A percentile compares a stretch with the other conserved stretches of the same genome.
These are phyloP conservation scores for Mercurialis annua DNA, from an alignment of 345 rosid species.

Conservation along the genomic window DNA sequence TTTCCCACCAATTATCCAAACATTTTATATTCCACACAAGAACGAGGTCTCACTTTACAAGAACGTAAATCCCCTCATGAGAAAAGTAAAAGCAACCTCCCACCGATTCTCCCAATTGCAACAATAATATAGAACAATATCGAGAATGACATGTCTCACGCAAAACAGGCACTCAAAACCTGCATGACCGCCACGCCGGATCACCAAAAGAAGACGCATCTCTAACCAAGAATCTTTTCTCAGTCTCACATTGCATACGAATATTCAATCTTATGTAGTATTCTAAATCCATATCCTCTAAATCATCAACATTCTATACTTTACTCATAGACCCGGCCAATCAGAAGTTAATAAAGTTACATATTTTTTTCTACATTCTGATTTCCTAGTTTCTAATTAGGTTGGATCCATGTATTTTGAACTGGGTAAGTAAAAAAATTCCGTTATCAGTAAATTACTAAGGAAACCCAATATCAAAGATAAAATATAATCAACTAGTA, in stretches of 20 bases:
- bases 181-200: conserved; percentile 8
- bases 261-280: background rate
- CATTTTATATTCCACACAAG: conserved; percentile 15
- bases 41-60: conserved; percentile 10
- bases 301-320: conserved; percentile 13
- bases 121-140: no score
- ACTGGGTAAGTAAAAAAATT: background rate
- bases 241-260: background rate
- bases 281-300: background rate
- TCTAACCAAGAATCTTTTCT: conserved; percentile 3
- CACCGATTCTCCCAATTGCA: conserved; percentile 4
- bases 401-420: background rate
- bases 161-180: conserved; percentile 10
- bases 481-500: background rate
- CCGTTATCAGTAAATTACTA: no score
- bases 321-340: no score
- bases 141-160: background rate
- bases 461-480: background rate
- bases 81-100: conserved; percentile 8
- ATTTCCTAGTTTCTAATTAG: no score
- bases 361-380: background rate
- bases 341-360: background rate
- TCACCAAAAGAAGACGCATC: conserved; percentile 1
- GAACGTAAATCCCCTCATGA: conserved; percentile 11
- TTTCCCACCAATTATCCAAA: conserved; percentile 14